Base-by-base conservation (phyloP, 2,329 filamentous ascomycete genomes). In the Alternaria consortialis region DNA sequence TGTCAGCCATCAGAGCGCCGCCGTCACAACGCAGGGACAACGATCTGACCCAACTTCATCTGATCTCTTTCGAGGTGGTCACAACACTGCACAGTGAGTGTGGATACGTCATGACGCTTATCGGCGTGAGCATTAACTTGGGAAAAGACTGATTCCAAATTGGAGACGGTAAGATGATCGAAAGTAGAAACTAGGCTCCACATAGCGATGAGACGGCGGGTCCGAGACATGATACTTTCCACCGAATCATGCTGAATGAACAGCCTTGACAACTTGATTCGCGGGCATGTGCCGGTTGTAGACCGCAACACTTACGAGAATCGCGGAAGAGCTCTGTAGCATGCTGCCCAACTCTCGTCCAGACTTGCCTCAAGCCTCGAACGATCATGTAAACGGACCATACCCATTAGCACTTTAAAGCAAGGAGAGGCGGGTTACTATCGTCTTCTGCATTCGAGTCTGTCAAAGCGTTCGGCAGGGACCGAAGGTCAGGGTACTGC, bases 401-500 rank as follows among this genome's bases (percentile, higher is more conserved):
- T 27, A 25, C 32, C 29, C n/a, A 31, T 17, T 23, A 34, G 47
- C 36, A 13, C 13, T 53, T 29, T 56, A 43, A 43, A 47, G 47
- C 62, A 55, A 58, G 50, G 44, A 44, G 25, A 42, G 36, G 15
- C 46, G 27, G 48, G 36, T 58, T 56, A 46, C 54, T 48, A 46
- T 63, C 44, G 44, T 50, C 46, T 37, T 51, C 54, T 51, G 43
- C 42, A 62, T 40, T 52, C 58, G 27, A 60, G 44, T 36, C 52
- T 37, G 51, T 60, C 63, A 59, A 57, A 65, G 56, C 60, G 46
- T 58, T 70, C 71, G 69, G 71, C 58, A 65, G 58, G 55, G 62
- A 56, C 73, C 73, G 72, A 73, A 42, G 20, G 59, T 65, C 63
- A 69, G 63, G 65, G 68, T 67, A 67, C 62, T 58, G 46, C 60